Conservation (phyloP, 208 protist genomes). For the Acanthamoeba lugdunensis region DNA sequence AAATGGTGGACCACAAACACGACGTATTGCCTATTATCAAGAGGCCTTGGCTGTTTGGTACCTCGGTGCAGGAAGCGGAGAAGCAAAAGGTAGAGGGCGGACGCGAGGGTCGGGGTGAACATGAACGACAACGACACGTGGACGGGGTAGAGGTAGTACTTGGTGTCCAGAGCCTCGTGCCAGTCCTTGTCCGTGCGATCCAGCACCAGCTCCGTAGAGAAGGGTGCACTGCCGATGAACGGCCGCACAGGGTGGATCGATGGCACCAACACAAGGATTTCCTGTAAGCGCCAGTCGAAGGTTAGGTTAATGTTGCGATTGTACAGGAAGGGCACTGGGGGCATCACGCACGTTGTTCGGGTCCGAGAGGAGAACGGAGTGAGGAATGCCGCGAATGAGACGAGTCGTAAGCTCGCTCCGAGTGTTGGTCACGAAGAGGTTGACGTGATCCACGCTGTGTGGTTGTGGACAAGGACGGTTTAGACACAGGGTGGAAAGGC, state of each 20-base stretch:
- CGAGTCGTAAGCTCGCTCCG: slow-evolving; percentile 60
- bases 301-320: no score
- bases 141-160: slow-evolving; percentile 91
- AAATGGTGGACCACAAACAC: slow-evolving; percentile 30
- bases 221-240: slow-evolving; percentile 72
- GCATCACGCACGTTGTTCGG: slow-evolving; percentile 67
- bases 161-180: slow-evolving; percentile 88
- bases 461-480: background rate
- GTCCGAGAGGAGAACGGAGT: slow-evolving; percentile 80
- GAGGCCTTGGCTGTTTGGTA: slow-evolving; percentile 82
- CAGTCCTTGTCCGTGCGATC: slow-evolving; percentile 88
- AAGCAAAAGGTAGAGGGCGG: slow-evolving; percentile 93
- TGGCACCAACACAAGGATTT: slow-evolving; percentile 72
- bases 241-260: slow-evolving; percentile 75
- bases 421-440: slow-evolving; percentile 71
- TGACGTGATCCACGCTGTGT: slow-evolving; percentile 73
- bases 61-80: slow-evolving; percentile 90
- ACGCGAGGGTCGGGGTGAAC: slow-evolving; percentile 89
- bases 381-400: slow-evolving; percentile 78
- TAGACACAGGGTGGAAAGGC: background rate
- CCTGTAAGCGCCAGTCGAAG: slow-evolving; percentile 34
- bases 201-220: slow-evolving; percentile 85
- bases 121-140: slow-evolving; percentile 92
- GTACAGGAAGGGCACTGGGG: background rate
- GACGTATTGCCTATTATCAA: background rate